Evolutionary conservation across 441 rosid genomes (phyloP).

Genomic region (Melastoma candidum): DNA sequence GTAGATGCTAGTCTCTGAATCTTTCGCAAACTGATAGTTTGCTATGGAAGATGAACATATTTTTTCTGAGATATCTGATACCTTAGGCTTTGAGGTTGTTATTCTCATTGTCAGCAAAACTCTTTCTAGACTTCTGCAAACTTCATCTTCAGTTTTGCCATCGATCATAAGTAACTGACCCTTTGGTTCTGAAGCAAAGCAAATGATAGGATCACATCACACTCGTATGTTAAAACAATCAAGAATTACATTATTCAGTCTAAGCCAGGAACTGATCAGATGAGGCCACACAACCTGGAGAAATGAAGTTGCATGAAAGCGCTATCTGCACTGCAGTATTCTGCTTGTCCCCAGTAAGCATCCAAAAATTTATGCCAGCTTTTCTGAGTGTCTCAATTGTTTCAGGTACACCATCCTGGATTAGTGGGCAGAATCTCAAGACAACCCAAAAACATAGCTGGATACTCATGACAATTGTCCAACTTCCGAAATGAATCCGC

Average conservation of each 20-base stretch:
- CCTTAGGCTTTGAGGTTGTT: conserved; percentile 95
- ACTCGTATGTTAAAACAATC: too few species aligned
- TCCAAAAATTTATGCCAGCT: conserved; percentile 81
- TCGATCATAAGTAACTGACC: conserved; percentile 94
- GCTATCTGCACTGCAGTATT: conserved; percentile 75
- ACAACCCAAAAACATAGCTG: not conserved
- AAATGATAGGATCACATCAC: too few species aligned
- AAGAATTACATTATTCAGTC: not conserved
- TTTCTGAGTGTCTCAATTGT: conserved; percentile 65
- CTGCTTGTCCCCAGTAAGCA: conserved; percentile 82
- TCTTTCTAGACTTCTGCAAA: conserved; percentile 81
- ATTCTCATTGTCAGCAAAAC: conserved; percentile 93
- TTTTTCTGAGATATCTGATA: conserved; percentile 17
- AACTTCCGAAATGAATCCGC: conserved; percentile 3
- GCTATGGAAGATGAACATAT: too few species aligned
- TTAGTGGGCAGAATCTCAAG: conserved; percentile 1
- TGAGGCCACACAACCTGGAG: conserved; percentile 41
- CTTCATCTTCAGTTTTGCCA: conserved; percentile 93
- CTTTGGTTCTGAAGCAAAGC: conserved; percentile 57
- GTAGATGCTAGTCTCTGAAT: too few species aligned
- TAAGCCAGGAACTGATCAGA: conserved; percentile 3
- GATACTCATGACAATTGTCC: not conserved
- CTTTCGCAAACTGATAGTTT: too few species aligned
- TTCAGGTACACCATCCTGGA: conserved; percentile 80
- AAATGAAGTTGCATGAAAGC: conserved; percentile 69